These are phyloP conservation scores for Verticillium klebahnii DNA, from an alignment of 2,329 filamentous ascomycete species.

Conservation along the genomic window DNA sequence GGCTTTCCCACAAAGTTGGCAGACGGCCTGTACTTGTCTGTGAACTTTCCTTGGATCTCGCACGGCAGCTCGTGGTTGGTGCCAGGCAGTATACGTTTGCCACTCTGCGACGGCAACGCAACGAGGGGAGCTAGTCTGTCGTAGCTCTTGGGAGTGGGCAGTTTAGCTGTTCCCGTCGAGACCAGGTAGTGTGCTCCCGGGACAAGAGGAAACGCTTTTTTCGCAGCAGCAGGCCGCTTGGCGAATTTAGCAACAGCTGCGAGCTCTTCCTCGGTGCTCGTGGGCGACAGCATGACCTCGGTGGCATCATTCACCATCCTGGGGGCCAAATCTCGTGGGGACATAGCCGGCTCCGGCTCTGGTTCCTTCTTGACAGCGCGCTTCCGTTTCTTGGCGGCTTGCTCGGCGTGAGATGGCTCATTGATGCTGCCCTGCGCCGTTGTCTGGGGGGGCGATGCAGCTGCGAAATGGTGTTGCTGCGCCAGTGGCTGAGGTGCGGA, in stretches of 20 bases:
- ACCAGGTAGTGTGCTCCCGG: slow-evolving; percentile 33
- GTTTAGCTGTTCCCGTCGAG: slow-evolving; percentile 32
- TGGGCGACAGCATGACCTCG: background rate
- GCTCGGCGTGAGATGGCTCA: slow-evolving; percentile 14
- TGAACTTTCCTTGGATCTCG: slow-evolving; percentile 39
- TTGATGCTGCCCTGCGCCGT: background rate
- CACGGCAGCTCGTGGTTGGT: slow-evolving; percentile 34
- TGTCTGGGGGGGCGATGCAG: background rate
- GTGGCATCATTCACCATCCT: background rate
- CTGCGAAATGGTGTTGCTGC: background rate
- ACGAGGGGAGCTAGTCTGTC: slow-evolving; percentile 39
- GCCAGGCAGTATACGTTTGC: slow-evolving; percentile 32
- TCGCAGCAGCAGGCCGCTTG: slow-evolving; percentile 31
- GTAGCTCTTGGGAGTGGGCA: slow-evolving; percentile 39
- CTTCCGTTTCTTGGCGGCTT: slow-evolving; percentile 33
- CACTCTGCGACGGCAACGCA: slow-evolving; percentile 32
- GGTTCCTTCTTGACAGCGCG: slow-evolving; percentile 27
- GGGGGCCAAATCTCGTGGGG: background rate
- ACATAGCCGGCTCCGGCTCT: slow-evolving; percentile 21
- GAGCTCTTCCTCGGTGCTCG: slow-evolving; percentile 15
- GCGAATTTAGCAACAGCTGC: slow-evolving; percentile 29
- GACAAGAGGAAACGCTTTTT: slow-evolving; percentile 31
- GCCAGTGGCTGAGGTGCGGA: background rate
- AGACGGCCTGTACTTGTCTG: slow-evolving; percentile 34
- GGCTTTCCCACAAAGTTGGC: slow-evolving; percentile 29